A percentile compares a stretch with the other conserved stretches of the same genome.
These are phyloP conservation scores for Cordyceps fumosorosea DNA, from an alignment of 2,329 filamentous ascomycete species.

Conservation along the genomic window DNA sequence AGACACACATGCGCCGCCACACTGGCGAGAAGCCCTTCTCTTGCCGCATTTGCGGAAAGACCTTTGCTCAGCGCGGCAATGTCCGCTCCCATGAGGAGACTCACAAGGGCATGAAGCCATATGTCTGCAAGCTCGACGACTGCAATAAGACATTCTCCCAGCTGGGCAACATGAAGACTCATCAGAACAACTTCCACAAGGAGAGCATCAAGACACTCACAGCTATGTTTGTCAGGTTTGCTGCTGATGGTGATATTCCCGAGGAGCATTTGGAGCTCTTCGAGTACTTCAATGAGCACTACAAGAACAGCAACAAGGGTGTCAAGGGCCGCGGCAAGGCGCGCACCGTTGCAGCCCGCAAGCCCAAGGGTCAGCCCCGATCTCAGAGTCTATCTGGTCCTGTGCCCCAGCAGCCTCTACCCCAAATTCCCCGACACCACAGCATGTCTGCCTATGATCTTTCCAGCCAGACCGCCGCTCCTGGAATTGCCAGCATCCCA, in stretches of 20 bases:
- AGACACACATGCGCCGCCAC: conserved; percentile 84
- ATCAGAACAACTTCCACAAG: conserved; percentile 90
- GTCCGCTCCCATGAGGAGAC: conserved; percentile 77
- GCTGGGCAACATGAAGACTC: conserved; percentile 88
- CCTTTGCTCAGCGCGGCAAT: conserved; percentile 80
- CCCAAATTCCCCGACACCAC: conserved; percentile 24
- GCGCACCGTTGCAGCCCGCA: conserved; percentile 49
- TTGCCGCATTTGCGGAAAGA: conserved; percentile 73
- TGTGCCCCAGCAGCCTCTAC: conserved; percentile 22
- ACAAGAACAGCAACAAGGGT: conserved; percentile 97
- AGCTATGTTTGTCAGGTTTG: conserved; percentile 59
- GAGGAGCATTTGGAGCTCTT: conserved; percentile 68
- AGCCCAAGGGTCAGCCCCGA: conserved; percentile 22
- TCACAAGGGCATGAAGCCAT: conserved; percentile 71
- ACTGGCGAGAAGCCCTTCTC: conserved; percentile 79
- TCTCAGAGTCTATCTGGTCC: conserved; percentile 19
- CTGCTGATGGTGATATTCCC: conserved; percentile 49
- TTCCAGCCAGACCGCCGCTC: conserved; percentile 21
- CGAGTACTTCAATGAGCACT: conserved; percentile 79
- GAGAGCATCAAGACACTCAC: conserved; percentile 65
- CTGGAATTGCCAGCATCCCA: conserved; percentile 22
- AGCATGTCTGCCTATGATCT: conserved; percentile 28
- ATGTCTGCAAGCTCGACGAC: conserved; percentile 71
- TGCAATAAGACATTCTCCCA: conserved; percentile 88
- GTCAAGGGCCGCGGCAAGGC: conserved; percentile 94